Evolutionary conservation across 768 basidiomycete genomes (phyloP).

Genomic region (Mycena vulgaris): DNA sequence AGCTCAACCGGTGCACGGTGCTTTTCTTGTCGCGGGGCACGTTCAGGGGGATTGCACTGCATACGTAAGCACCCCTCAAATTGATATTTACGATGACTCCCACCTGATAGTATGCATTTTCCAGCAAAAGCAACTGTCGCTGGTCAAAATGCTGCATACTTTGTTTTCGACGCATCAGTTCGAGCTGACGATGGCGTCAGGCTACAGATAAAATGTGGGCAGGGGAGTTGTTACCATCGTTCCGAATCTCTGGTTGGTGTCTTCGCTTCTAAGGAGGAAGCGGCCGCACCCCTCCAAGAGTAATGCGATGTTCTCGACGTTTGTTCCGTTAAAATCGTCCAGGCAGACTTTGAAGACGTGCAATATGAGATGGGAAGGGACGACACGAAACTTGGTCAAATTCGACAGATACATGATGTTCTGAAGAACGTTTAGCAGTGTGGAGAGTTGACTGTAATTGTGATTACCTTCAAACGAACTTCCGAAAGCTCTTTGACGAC

Average conservation of each 20-base stretch:
- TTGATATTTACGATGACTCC: constrained; percentile 8
- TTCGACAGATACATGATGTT: constrained; percentile 92
- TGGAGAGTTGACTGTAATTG: background rate
- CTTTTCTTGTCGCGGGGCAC: constrained; percentile 88
- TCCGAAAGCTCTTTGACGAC: constrained; percentile 92
- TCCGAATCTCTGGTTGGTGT: constrained; percentile 88
- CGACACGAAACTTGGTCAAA: constrained; percentile 95
- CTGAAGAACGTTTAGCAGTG: constrained; percentile 57
- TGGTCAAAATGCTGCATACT: constrained; percentile 94
- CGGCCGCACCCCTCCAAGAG: constrained; percentile 95
- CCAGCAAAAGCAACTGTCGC: constrained; percentile 88
- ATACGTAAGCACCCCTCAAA: background rate
- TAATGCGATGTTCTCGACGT: constrained; percentile 94
- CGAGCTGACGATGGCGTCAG: constrained; percentile 68
- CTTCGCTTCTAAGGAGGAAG: constrained; percentile 89
- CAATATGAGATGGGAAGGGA: constrained; percentile 91
- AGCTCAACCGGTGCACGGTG: constrained; percentile 88
- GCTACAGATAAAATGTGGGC: background rate
- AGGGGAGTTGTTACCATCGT: constrained; percentile 77
- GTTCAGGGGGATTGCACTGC: constrained; percentile 97
- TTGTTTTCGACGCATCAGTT: constrained; percentile 96
- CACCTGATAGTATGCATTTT: constrained; percentile 99
- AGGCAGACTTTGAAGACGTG: constrained; percentile 98
- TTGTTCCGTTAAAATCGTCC: constrained; percentile 94
- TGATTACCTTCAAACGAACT: constrained; percentile 81